Conservation (phyloP, 2,329 filamentous ascomycete species). For the Diplodia sapinea region DNA sequence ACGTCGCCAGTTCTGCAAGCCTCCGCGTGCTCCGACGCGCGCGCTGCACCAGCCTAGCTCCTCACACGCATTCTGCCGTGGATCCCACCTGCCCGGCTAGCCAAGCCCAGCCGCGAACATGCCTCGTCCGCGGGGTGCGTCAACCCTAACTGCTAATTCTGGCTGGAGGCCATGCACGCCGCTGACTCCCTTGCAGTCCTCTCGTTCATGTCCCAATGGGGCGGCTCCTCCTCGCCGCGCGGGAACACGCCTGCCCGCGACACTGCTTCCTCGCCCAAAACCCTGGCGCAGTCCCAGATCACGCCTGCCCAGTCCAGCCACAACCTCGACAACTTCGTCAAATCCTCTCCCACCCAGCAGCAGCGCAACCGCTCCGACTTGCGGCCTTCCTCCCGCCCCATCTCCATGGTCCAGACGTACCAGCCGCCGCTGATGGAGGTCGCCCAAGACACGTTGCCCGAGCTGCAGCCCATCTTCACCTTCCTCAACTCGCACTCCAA, state of each 20-base stretch:
- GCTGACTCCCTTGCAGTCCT: conserved; percentile 63
- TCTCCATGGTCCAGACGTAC: conserved; percentile 86
- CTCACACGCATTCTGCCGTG: conserved; percentile 11
- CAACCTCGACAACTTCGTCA: conserved; percentile 41
- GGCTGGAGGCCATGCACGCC: conserved; percentile 12
- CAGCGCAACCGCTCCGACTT: conserved; percentile 54
- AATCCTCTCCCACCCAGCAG: conserved; percentile 43
- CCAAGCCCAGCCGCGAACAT: conserved; percentile 34
- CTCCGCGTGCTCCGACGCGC: conserved; percentile 18
- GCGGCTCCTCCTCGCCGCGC: conserved; percentile 43
- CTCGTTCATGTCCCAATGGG: conserved; percentile 87
- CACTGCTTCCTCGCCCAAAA: conserved; percentile 37
- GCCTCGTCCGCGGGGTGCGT: conserved; percentile 42
- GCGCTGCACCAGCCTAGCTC: conserved; percentile 8
- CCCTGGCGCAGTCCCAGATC: conserved; percentile 19
- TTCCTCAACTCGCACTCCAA: conserved; percentile 94
- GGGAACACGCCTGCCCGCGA: conserved; percentile 39
- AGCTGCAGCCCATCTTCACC: conserved; percentile 91
- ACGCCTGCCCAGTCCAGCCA: conserved; percentile 40
- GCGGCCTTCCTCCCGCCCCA: conserved; percentile 67
- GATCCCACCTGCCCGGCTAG: conserved; percentile 11
- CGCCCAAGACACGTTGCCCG: conserved; percentile 82
- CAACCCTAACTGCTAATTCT: conserved; percentile 12
- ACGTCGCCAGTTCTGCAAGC: not conserved
- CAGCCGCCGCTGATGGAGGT: conserved; percentile 87